Evolutionary conservation across 2,329 filamentous ascomycete genomes (phyloP).

Genomic region (Cladosporium sp.): DNA sequence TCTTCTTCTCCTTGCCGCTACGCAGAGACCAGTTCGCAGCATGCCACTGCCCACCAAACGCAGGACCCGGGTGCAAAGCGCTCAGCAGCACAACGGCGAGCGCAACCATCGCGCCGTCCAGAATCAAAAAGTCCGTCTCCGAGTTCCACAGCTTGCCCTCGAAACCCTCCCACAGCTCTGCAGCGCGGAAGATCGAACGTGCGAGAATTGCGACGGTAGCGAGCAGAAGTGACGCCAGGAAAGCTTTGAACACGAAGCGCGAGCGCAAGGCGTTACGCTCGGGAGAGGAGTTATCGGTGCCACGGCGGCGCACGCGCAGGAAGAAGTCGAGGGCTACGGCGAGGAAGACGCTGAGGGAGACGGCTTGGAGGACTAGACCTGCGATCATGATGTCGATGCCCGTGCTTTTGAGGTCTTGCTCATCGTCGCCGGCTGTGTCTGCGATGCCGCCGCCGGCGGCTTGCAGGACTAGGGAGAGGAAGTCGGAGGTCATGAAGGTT

Average conservation of each 20-base stretch:
- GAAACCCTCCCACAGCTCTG: constrained; percentile 65
- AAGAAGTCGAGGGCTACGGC: constrained; percentile 14
- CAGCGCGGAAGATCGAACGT: constrained; percentile 63
- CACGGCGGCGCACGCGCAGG: constrained; percentile 6
- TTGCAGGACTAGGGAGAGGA: constrained; percentile 57
- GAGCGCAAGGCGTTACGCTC: neutral
- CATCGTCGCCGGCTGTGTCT: constrained; percentile 35
- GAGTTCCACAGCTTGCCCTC: constrained; percentile 56
- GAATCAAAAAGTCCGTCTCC: constrained; percentile 50
- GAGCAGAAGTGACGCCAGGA: constrained; percentile 55
- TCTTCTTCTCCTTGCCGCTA: neutral
- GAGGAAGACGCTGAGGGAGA: constrained; percentile 58
- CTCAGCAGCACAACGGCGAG: constrained; percentile 49
- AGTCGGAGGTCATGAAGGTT: constrained; percentile 58
- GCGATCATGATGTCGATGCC: constrained; percentile 67
- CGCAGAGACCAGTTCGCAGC: constrained; percentile 28
- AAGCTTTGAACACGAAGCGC: constrained; percentile 52
- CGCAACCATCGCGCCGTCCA: constrained; percentile 57
- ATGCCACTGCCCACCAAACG: constrained; percentile 30
- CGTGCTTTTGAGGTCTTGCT: constrained; percentile 28
- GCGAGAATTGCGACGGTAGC: constrained; percentile 63
- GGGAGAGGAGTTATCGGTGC: neutral
- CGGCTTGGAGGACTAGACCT: constrained; percentile 62
- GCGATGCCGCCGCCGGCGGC: constrained; percentile 52
- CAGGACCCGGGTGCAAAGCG: constrained; percentile 48